These are phyloP conservation scores for Diaporthe velutina DNA, from an alignment of 2,329 filamentous ascomycete species.

Conservation along the genomic window DNA sequence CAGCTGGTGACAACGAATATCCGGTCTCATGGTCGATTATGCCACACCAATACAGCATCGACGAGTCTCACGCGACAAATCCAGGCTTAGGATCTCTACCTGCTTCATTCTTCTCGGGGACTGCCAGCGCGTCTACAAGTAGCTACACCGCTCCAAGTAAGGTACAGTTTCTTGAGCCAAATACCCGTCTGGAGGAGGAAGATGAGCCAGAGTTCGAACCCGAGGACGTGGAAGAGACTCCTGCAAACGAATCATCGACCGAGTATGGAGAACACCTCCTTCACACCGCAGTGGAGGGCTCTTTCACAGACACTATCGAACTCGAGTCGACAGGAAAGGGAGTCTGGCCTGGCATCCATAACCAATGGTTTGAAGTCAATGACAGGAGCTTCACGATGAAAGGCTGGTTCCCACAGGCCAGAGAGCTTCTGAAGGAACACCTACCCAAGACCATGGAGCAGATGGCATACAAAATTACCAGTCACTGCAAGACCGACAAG, in stretches of 20 bases:
- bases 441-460: conserved; percentile 49
- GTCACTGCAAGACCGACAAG: conserved; percentile 40
- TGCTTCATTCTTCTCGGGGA: conserved; percentile 42
- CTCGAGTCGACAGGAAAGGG: conserved; percentile 29
- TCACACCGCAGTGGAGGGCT: background rate
- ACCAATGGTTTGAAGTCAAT: conserved; percentile 51
- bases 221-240: conserved; percentile 35
- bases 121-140: background rate
- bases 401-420: conserved; percentile 58
- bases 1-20: conserved; percentile 15
- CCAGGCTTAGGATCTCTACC: conserved; percentile 44
- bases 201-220: conserved; percentile 33
- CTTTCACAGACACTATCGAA: conserved; percentile 10
- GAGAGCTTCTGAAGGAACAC: conserved; percentile 51
- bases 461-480: conserved; percentile 47
- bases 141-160: conserved; percentile 36
- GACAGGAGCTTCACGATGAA: conserved; percentile 56
- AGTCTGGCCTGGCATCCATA: conserved; percentile 31
- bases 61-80: conserved; percentile 26
- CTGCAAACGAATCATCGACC: conserved; percentile 17
- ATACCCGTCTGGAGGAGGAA: conserved; percentile 53
- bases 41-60: conserved; percentile 34
- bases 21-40: conserved; percentile 1
- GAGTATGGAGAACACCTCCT: conserved; percentile 12
- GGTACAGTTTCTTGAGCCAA: conserved; percentile 57